Conservation (phyloP, 1,284 basidiomycete species). For the Moesziomyces globuligerus region DNA sequence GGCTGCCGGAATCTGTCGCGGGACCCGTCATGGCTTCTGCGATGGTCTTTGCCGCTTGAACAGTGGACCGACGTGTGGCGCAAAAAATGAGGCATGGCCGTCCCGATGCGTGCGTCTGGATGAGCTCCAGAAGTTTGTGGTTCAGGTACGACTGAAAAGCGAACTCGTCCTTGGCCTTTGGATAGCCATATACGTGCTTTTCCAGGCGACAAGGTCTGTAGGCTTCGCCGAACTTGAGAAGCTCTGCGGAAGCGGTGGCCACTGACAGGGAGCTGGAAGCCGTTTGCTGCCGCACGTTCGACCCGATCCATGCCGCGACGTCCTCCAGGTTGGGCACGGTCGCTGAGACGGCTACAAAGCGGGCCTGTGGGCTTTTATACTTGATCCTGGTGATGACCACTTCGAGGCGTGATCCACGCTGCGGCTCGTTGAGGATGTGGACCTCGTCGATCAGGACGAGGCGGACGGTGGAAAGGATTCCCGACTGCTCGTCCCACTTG, state of each 20-base stretch:
- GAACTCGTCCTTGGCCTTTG: slow-evolving; percentile 78
- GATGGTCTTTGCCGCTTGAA: slow-evolving; percentile 77
- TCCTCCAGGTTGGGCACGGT: slow-evolving; percentile 93
- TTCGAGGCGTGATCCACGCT: slow-evolving; percentile 74
- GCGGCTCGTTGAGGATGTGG: slow-evolving; percentile 85
- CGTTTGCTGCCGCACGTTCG: neutral
- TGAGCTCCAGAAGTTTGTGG: slow-evolving; percentile 75
- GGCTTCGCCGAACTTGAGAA: slow-evolving; percentile 54
- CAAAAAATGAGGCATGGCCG: slow-evolving; percentile 55
- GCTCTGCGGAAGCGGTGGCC: slow-evolving; percentile 18
- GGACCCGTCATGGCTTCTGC: slow-evolving; percentile 73
- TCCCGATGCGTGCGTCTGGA: slow-evolving; percentile 45
- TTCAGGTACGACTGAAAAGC: slow-evolving; percentile 80
- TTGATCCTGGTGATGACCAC: slow-evolving; percentile 94
- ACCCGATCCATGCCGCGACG: slow-evolving; percentile 86
- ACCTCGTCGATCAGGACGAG: slow-evolving; percentile 86
- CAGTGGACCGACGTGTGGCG: slow-evolving; percentile 70
- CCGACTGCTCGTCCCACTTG: slow-evolving; percentile 50
- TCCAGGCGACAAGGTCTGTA: slow-evolving; percentile 56
- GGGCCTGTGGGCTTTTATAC: slow-evolving; percentile 72
- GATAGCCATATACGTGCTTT: slow-evolving; percentile 66
- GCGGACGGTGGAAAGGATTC: slow-evolving; percentile 47
- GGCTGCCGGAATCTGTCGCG: slow-evolving; percentile 19
- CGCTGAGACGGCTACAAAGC: slow-evolving; percentile 89
- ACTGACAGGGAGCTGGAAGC: neutral